These are phyloP conservation scores for Didymella lethalis DNA, from an alignment of 2,329 filamentous ascomycete genomes.

Conservation along the genomic window DNA sequence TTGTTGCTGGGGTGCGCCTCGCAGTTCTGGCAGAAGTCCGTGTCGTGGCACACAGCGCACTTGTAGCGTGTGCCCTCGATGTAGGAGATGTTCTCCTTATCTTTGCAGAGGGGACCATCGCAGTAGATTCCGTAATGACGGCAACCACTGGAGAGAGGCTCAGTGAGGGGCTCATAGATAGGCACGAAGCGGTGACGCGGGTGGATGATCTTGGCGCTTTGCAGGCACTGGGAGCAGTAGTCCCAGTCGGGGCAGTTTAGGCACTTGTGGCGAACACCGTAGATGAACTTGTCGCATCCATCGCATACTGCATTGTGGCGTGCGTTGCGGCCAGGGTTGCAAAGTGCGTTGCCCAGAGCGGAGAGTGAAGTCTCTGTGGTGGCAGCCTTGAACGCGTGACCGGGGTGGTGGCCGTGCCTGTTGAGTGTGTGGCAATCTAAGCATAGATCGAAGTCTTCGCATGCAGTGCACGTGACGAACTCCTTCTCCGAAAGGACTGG, in stretches of 20 bases:
- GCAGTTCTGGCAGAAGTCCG: conserved; percentile 93
- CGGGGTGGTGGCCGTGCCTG: conserved; percentile 89
- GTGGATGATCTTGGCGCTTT: conserved; percentile 73
- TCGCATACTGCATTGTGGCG: conserved; percentile 92
- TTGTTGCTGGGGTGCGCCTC: conserved; percentile 84
- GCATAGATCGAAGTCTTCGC: conserved; percentile 94
- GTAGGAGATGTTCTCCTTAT: conserved; percentile 62
- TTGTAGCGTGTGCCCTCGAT: conserved; percentile 93
- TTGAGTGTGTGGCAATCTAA: conserved; percentile 77
- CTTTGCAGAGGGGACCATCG: conserved; percentile 86
- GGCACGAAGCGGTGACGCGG: conserved; percentile 87
- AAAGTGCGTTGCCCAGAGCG: conserved; percentile 71
- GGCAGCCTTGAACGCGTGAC: conserved; percentile 78
- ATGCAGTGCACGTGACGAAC: conserved; percentile 84
- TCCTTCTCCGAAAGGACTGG: conserved; percentile 74
- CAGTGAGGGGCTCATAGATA: conserved; percentile 76
- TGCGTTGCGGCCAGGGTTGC: conserved; percentile 80
- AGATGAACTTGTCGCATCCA: conserved; percentile 87
- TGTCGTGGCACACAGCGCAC: conserved; percentile 93
- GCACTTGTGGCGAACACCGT: conserved; percentile 94
- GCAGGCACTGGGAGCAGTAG: conserved; percentile 81
- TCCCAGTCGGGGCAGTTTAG: conserved; percentile 98
- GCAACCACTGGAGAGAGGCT: conserved; percentile 55
- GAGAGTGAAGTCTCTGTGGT: conserved; percentile 63
- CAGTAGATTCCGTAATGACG: conserved; percentile 89